These are phyloP conservation scores for Suhomyces emberorum DNA, from an alignment of 805 yeast species.

Conservation along the genomic window DNA sequence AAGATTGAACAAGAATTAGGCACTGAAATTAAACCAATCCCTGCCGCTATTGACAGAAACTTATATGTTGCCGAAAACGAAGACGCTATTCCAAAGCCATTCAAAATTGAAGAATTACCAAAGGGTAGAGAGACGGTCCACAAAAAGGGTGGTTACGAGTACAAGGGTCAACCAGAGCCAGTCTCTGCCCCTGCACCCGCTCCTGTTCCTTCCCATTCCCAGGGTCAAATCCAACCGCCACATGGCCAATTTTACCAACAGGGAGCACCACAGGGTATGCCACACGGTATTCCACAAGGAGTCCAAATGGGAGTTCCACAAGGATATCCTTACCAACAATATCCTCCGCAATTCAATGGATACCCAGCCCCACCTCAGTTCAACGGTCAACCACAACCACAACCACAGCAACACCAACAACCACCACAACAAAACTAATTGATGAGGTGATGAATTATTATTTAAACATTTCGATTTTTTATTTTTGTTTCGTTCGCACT, in stretches of 20 bases:
- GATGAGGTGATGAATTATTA: too few relatives aligned
- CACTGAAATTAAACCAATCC: constrained; percentile 95
- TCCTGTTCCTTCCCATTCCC: not conserved
- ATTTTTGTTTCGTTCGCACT: not conserved
- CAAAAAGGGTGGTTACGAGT: constrained; percentile 36
- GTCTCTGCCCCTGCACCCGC: constrained; percentile 8
- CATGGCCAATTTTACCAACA: constrained; percentile 13
- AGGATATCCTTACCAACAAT: constrained; percentile 15
- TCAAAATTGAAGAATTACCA: constrained; percentile 65
- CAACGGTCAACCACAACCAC: constrained; percentile 21
- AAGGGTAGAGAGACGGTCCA: constrained; percentile 35
- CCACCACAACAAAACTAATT: constrained; percentile 10
- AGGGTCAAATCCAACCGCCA: constrained; percentile 8
- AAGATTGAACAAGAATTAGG: constrained; percentile 97
- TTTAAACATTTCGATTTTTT: not conserved
- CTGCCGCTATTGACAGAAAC: constrained; percentile 84
- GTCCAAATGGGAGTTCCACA: constrained; percentile 15
- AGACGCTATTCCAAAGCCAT: constrained; percentile 81
- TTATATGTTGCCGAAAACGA: constrained; percentile 83
- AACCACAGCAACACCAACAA: constrained; percentile 15
- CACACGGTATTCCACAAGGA: not conserved
- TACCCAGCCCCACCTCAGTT: constrained; percentile 20
- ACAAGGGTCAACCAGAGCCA: constrained; percentile 44
- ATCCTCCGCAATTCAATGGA: constrained; percentile 26
- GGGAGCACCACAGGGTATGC: constrained; percentile 1